These are phyloP conservation scores for Panaeolus cyanescens DNA, from an alignment of 768 basidiomycete species.

Conservation along the genomic window DNA sequence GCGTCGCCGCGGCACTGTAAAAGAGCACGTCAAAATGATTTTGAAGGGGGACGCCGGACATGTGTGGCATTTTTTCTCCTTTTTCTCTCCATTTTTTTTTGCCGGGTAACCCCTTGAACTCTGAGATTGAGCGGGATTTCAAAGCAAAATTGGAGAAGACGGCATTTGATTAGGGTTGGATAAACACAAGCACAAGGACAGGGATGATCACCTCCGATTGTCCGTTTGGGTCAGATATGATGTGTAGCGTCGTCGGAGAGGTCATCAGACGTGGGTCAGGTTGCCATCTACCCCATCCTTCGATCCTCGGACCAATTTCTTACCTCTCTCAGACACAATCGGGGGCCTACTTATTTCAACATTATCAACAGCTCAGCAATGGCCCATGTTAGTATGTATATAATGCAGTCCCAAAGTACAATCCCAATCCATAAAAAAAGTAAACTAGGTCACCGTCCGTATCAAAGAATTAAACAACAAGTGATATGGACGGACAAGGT, in stretches of 20 bases:
- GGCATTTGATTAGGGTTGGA: conserved; percentile 1
- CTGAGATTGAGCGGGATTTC: neutral
- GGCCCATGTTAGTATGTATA: neutral
- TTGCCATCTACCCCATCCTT: neutral
- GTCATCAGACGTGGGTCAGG: conserved; percentile 3
- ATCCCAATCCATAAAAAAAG: conserved; percentile 4
- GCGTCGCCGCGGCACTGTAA: neutral
- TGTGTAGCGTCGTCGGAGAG: neutral
- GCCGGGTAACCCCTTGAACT: neutral
- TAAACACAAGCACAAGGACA: neutral
- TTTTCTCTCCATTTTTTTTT: neutral
- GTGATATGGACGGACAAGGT: neutral
- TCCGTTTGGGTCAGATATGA: conserved; percentile 1
- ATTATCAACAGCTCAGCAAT: neutral
- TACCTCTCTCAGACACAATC: neutral
- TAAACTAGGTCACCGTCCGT: neutral
- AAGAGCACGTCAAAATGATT: neutral
- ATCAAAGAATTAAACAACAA: neutral
- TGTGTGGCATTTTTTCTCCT: neutral
- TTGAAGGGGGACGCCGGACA: too few relatives aligned
- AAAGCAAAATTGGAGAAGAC: neutral
- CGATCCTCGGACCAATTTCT: neutral
- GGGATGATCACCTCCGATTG: conserved; percentile 4
- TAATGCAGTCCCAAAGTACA: conserved; percentile 4
- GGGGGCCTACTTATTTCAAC: neutral